Base-by-base conservation (phyloP, 2,329 filamentous ascomycete genomes). In the Sordariomycetes sp. region DNA sequence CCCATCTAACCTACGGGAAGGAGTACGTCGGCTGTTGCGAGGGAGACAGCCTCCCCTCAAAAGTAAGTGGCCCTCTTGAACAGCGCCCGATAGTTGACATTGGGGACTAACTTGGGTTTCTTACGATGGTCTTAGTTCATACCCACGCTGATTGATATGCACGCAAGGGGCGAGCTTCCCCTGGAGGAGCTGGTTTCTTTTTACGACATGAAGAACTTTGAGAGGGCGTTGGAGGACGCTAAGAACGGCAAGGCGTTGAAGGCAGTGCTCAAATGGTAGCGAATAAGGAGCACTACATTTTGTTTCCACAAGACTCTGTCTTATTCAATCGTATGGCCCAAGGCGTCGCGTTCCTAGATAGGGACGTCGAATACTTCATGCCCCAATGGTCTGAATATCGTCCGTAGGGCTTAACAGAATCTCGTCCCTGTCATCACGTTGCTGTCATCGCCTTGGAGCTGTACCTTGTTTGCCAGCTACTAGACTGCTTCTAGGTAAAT, bases 111-210 rank as follows among this genome's bases (percentile, higher is more conserved):
- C 34, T 18, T 22, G 24, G 20, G 18, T 24, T 24, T 22, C 46
- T 22, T 50, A 3, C n/a, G 16, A 28, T 55, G 54, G 48, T 53
- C n/a, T 8, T 43, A 71, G 63, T 69, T 70, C 28, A 65, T 71
- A 16, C 70, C 69, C 0, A 64, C 66, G 50, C 64, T 73, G 61
- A 67, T 73, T 1, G 59, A 68, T 40, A 64, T 64, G 63, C 69
- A 71, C 61, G 62, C 60, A n/a, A 62, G 69, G 8, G 71, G 70
- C 1, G 57, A 60, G 14, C 70, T 71, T 46, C 71, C 71, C 0
- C 55, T 72, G 11, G 69, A 73, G 22, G 64, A 64, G 56, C 61
- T 73, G 12, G 60, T 72, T 32, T 63, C 62, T 37, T 65, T 67
- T 25, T 73, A 69, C 62, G 62, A 67, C n/a, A 60, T 68, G 34